phyloP scores from a whole-genome alignment of 148 eudicot species.

The Vaccinium corymbosum region DNA sequence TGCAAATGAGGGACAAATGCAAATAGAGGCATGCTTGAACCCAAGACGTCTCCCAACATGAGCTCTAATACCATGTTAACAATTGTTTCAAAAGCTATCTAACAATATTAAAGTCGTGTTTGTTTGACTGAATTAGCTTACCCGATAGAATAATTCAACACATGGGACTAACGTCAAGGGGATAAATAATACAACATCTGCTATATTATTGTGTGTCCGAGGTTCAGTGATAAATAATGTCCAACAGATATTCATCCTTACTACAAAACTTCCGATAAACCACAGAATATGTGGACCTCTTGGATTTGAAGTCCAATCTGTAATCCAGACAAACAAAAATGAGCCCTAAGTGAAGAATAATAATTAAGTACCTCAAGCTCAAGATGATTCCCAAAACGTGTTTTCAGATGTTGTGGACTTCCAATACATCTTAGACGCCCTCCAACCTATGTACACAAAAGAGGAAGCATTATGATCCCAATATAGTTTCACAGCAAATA shows the following conservation, averaged over 20 bases:
- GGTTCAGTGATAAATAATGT: not conserved
- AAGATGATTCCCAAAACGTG: slow-evolving; percentile 96
- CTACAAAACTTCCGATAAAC: not conserved
- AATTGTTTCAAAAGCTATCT: too few relatives aligned
- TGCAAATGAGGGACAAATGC: too few relatives aligned
- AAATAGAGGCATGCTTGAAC: too few relatives aligned
- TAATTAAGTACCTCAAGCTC: slow-evolving; percentile 72
- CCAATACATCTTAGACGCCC: slow-evolving; percentile 90
- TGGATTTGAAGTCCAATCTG: not conserved
- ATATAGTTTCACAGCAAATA: not conserved
- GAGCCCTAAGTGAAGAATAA: not conserved
- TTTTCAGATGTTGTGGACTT: slow-evolving; percentile 95
- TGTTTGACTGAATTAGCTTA: not conserved
- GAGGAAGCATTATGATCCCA: not conserved
- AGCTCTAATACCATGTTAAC: too few relatives aligned
- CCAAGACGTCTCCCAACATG: too few relatives aligned
- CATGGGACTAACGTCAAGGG: not conserved
- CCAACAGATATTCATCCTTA: not conserved
- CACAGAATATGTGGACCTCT: slow-evolving; percentile 3
- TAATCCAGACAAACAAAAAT: not conserved
- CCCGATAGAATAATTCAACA: not conserved
- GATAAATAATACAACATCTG: not conserved
- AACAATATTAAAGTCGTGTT: not conserved
- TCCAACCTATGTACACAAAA: slow-evolving; percentile 56
- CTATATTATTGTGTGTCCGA: not conserved